Conservation (phyloP, 768 basidiomycete genomes). For the Amanita pseudoporphyria region DNA sequence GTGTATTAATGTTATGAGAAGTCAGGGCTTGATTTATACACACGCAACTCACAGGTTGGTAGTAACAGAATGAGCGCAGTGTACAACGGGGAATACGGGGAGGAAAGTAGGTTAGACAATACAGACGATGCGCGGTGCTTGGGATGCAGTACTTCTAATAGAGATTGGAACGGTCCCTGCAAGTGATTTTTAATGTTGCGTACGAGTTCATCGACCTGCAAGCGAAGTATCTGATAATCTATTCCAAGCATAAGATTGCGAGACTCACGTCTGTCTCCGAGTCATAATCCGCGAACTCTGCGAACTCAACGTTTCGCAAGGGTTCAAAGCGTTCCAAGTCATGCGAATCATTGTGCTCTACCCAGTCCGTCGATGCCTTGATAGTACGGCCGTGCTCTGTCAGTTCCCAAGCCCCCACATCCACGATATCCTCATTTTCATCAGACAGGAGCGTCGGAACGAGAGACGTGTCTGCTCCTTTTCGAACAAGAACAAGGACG, state of each 20-base stretch:
- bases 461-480: constrained; percentile 34
- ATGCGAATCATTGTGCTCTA: constrained; percentile 54
- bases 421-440: constrained; percentile 62
- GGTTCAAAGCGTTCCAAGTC: constrained; percentile 61
- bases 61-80: constrained; percentile 50
- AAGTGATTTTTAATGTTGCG: constrained; percentile 29
- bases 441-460: constrained; percentile 42
- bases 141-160: constrained; percentile 46
- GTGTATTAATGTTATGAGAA: constrained; percentile 8
- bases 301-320: constrained; percentile 52
- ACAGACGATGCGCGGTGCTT: constrained; percentile 39
- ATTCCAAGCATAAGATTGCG: background rate
- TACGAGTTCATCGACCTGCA: constrained; percentile 24
- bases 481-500: constrained; percentile 42
- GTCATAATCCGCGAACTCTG: constrained; percentile 39
- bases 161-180: constrained; percentile 44
- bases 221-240: constrained; percentile 6
- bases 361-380: constrained; percentile 63
- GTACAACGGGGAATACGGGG: constrained; percentile 47
- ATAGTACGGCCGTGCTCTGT: constrained; percentile 27
- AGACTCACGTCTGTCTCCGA: constrained; percentile 35
- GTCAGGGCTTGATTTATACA: background rate
- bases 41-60: constrained; percentile 31
- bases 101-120: constrained; percentile 45
- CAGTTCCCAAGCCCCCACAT: constrained; percentile 50